phyloP scores from a whole-genome alignment of 192 early-diverging fungal species.

The Coemansia sp. region DNA sequence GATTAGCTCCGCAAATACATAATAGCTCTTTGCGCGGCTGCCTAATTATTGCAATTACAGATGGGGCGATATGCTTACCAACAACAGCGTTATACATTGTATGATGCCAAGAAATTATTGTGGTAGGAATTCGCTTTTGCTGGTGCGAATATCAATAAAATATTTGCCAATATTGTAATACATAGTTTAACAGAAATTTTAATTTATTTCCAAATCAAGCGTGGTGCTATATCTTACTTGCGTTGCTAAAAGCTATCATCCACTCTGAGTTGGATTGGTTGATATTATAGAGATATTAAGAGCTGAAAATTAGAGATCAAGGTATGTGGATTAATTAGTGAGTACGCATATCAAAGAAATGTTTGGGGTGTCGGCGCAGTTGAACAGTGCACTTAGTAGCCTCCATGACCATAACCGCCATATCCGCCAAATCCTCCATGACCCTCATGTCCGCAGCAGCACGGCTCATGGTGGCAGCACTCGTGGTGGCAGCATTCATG shows the following conservation, averaged over 20 bases:
- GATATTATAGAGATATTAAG: not conserved
- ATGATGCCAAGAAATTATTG: no score
- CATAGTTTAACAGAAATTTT: no score
- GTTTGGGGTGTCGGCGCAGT: not conserved
- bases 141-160: no score
- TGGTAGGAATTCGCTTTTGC: no score
- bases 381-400: constrained; percentile 7
- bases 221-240: no score
- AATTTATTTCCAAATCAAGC: no score
- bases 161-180: no score
- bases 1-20: not conserved
- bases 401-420: constrained; percentile 11
- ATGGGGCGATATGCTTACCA: not conserved
- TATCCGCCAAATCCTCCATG: constrained; percentile 6
- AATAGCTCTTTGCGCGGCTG: not conserved
- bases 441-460: constrained; percentile 31
- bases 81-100: not conserved
- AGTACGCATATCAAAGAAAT: not conserved
- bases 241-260: no score
- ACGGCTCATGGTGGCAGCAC: constrained; percentile 16
- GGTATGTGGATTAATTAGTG: not conserved
- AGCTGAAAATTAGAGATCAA: not conserved
- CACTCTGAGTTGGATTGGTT: not conserved
- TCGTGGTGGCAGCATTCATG: constrained; percentile 30
- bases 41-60: not conserved